Percentiles rank a stretch among this genome's conserved stretches.
Evolutionary conservation across 2,329 filamentous ascomycete genomes (phyloP).

Genomic region (Aspergillus terreus): DNA sequence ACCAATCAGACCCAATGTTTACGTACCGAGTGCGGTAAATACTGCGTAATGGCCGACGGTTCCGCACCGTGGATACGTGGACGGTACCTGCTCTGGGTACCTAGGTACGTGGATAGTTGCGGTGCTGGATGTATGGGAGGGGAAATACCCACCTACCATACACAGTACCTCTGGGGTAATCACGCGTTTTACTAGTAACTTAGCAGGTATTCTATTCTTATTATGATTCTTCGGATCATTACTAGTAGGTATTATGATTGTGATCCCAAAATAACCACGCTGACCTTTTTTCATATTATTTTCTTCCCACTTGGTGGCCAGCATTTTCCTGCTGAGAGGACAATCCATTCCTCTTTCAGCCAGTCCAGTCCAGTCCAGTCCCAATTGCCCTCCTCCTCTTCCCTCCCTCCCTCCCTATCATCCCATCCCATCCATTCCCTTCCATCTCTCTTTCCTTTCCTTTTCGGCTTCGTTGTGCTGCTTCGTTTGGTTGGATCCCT

Average conservation of each 20-base stretch:
- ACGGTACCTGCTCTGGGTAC: background rate
- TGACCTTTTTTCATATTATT: conserved; percentile 6
- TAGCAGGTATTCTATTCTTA: conserved; percentile 7
- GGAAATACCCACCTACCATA: background rate
- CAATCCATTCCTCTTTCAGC: conserved; percentile 25
- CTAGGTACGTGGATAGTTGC: no score
- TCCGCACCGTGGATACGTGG: background rate
- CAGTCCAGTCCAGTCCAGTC: conserved; percentile 13
- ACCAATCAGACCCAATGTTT: background rate
- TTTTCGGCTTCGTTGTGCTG: conserved; percentile 1
- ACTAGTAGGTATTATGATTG: background rate
- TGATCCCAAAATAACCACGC: conserved; percentile 30
- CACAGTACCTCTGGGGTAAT: conserved; percentile 2
- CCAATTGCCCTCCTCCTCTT: conserved; percentile 15
- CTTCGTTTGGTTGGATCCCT: background rate
- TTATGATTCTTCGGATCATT: no score
- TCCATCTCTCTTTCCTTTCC: conserved; percentile 15
- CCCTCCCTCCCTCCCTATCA: conserved; percentile 26
- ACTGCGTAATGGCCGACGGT: background rate
- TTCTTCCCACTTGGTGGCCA: conserved; percentile 16
- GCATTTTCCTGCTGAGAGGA: conserved; percentile 23
- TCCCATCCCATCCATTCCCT: conserved; percentile 23
- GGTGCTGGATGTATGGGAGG: background rate
- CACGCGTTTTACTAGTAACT: conserved; percentile 14
- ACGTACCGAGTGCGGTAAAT: conserved; percentile 3